These are phyloP conservation scores for Cyberlindnera subsufficiens DNA, from an alignment of 805 yeast genomes.

Conservation along the genomic window DNA sequence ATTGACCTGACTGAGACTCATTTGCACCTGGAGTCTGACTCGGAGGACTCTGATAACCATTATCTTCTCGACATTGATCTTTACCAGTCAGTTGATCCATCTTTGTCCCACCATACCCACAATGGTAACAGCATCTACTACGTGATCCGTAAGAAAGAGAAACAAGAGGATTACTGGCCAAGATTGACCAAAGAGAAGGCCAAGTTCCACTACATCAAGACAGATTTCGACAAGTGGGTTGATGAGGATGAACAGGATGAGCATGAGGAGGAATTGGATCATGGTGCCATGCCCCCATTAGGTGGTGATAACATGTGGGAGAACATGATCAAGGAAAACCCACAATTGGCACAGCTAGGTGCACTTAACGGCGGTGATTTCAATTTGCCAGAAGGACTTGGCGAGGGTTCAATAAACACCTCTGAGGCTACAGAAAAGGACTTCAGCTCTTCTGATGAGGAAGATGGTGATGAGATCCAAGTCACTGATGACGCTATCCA, in stretches of 20 bases:
- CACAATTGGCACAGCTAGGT: slow-evolving; percentile 11
- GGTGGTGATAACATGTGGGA: slow-evolving; percentile 3
- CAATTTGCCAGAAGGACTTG: slow-evolving; percentile 25
- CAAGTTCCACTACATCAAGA: slow-evolving; percentile 74
- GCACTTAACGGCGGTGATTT: slow-evolving; percentile 16
- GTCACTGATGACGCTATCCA: background rate
- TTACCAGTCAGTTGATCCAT: slow-evolving; percentile 67
- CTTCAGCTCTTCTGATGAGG: slow-evolving; percentile 28
- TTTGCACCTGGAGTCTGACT: slow-evolving; percentile 49
- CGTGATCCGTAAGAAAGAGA: slow-evolving; percentile 62
- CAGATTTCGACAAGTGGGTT: slow-evolving; percentile 97
- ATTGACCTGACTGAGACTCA: slow-evolving; percentile 52
- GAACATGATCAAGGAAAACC: slow-evolving; percentile 11
- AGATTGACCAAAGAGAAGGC: slow-evolving; percentile 83
- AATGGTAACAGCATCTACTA: slow-evolving; percentile 56
- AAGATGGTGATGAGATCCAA: slow-evolving; percentile 15
- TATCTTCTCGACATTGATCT: slow-evolving; percentile 72
- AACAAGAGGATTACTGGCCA: slow-evolving; percentile 86
- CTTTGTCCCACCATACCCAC: slow-evolving; percentile 48
- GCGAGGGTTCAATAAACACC: slow-evolving; percentile 4
- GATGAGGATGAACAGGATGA: slow-evolving; percentile 92
- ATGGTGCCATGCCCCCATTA: background rate
- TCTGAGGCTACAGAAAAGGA: slow-evolving; percentile 20
- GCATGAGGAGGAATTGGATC: slow-evolving; percentile 21
- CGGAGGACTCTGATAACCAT: slow-evolving; percentile 35